Base-by-base conservation (phyloP, 1,284 basidiomycete genomes). In the Neotropicomus parvogracilis region DNA sequence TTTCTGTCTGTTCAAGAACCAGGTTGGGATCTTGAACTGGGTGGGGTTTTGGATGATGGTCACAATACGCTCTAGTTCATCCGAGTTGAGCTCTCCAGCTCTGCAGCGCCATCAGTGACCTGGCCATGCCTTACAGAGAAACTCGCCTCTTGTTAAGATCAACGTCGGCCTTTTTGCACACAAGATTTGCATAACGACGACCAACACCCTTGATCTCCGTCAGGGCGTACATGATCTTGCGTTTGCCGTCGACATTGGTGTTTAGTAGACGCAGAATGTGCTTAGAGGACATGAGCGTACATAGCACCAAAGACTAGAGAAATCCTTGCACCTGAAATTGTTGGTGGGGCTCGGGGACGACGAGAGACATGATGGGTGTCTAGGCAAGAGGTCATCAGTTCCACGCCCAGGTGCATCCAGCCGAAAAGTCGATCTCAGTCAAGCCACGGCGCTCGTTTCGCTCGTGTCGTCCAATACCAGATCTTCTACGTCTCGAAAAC, bases 181-280 rank as follows among this genome's bases (percentile, higher is more conserved):
- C 95, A 66, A 99, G 79, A 79, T 99, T 99, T 70, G 97, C 85
- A 77, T 97, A 99, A 54, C 97, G 90, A 58, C 97, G 88, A 68
- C 97, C 97, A 58, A 99, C 95, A 88, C 97, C 97, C 82, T 97
- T 97, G 82, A 99, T 99, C 80, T 99, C 93, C 46, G 93, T 97
- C 78, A 97, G 71, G 65, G 93, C 88, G 72, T 91, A 97, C 92
- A 95, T 95, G 72, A 98, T 89, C 81, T 98, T 98, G 68, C 94
- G 87, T 75, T 95, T 95, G 60, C 95, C 97, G 75, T 98, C 95
- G 65, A 99, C 97, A 77, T 99, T 99, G 70, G 97, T 99, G 84
- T 99, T 98, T 68, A 99, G 84, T 50, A 99, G 83, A 91, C 97
- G 94, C 57, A 97, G 76, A 73, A 97, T 97, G 82, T 95, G 92